Evolutionary conservation across 2,329 filamentous ascomycete species (phyloP).

Genomic region (Neofusicoccum kwambonambiense): DNA sequence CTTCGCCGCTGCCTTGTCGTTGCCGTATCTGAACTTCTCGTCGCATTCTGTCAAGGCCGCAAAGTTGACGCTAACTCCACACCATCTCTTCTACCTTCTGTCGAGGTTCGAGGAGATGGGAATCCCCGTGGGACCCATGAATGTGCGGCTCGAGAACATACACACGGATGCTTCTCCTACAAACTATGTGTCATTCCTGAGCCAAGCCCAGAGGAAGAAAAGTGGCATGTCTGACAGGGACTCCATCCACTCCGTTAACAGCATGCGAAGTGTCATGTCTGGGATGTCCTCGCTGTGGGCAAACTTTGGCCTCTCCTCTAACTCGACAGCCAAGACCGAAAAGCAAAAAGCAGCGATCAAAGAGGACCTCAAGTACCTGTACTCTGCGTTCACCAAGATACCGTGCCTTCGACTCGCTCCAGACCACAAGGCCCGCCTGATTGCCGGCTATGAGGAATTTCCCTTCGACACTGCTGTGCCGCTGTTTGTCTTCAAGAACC

Average conservation of each 20-base stretch:
- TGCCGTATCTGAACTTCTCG: constrained; percentile 80
- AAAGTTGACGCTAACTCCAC: constrained; percentile 88
- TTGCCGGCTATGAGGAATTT: constrained; percentile 93
- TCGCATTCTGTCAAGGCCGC: constrained; percentile 84
- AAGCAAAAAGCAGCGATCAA: constrained; percentile 84
- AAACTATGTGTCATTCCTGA: constrained; percentile 94
- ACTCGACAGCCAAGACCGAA: constrained; percentile 78
- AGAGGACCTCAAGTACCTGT: constrained; percentile 90
- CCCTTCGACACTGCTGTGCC: constrained; percentile 97
- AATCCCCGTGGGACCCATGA: constrained; percentile 93
- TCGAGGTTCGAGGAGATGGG: constrained; percentile 92
- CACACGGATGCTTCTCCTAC: constrained; percentile 81
- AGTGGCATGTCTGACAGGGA: constrained; percentile 78
- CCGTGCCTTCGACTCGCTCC: constrained; percentile 85
- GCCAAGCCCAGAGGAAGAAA: constrained; percentile 76
- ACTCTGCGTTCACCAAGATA: constrained; percentile 98
- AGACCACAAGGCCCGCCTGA: constrained; percentile 88
- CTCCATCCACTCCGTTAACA: constrained; percentile 93
- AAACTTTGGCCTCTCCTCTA: constrained; percentile 78
- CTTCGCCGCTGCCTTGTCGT: constrained; percentile 80
- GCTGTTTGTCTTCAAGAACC: constrained; percentile 94
- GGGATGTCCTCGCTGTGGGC: constrained; percentile 94
- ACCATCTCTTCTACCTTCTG: constrained; percentile 94
- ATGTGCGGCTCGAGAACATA: constrained; percentile 89
- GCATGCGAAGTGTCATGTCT: constrained; percentile 95